Evolutionary conservation across 129 eudicot species (phyloP).

Genomic region (Erigeron canadensis): DNA sequence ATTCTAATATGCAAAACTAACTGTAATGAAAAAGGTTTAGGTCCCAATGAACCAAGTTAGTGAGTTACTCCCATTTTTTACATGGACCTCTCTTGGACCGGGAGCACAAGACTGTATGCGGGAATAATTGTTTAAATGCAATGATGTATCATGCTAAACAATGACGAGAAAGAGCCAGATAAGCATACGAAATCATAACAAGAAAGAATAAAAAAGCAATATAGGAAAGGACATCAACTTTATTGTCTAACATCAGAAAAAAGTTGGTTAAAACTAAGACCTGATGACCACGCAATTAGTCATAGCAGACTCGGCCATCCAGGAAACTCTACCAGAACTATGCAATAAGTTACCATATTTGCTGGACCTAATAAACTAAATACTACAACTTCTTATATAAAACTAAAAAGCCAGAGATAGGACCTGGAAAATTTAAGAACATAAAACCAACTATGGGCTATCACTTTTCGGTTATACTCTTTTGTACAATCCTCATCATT

Average conservation of each 20-base stretch:
- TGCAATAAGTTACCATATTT: neutral
- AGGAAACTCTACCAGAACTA: neutral
- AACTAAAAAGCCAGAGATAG: neutral
- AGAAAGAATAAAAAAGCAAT: no score
- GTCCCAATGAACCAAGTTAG: no score
- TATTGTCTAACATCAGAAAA: neutral
- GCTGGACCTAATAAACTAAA: neutral
- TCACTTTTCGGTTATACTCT: neutral
- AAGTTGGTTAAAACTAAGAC: neutral
- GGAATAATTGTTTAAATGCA: no score
- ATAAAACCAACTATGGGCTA: slow-evolving; percentile 16
- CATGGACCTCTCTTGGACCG: no score
- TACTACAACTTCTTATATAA: slow-evolving; percentile 1
- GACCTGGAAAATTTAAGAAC: neutral
- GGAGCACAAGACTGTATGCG: no score
- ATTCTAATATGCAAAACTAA: no score
- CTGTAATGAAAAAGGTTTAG: no score
- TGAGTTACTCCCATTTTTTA: no score
- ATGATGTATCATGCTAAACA: neutral
- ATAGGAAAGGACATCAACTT: neutral
- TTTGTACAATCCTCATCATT: slow-evolving; percentile 28
- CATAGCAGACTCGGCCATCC: neutral
- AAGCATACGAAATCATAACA: neutral
- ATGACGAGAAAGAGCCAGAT: neutral
- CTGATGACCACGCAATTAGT: neutral